These are phyloP conservation scores for Sinapis alba DNA, from an alignment of 441 rosid genomes.

Conservation along the genomic window DNA sequence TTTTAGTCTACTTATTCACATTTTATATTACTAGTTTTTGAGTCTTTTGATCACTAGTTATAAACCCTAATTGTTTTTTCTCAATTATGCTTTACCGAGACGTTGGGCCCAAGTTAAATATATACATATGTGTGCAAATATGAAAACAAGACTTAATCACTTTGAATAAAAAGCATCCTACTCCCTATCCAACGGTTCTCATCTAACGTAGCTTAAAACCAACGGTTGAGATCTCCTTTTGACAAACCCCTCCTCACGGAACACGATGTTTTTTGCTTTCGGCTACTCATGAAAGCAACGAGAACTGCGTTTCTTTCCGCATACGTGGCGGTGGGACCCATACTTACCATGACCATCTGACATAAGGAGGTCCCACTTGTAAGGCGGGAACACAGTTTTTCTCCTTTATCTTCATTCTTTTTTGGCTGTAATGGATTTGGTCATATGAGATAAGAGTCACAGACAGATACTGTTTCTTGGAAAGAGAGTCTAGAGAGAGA, in stretches of 20 bases:
- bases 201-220: not conserved
- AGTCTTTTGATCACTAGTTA: slow-evolving; percentile 20
- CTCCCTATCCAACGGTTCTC: not conserved
- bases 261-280: not conserved
- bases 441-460: too few relatives aligned
- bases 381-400: not conserved
- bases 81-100: not conserved
- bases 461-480: too few relatives aligned
- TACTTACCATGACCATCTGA: not conserved
- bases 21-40: not conserved
- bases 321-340: not conserved
- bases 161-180: slow-evolving; percentile 25
- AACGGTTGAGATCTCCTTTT: not conserved
- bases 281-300: not conserved
- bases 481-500: too few relatives aligned
- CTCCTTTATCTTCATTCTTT: not conserved
- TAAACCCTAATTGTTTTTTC: not conserved
- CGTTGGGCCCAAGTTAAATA: not conserved
- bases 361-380: not conserved
- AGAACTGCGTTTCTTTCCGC: not conserved
- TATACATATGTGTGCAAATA: slow-evolving; percentile 5
- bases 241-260: not conserved
- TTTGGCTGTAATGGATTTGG: not conserved
- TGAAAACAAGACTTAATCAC: slow-evolving; percentile 20
- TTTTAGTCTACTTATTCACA: not conserved